Conservation (phyloP, 441 rosid species). For the Cnidoscolus chayamansa region DNA sequence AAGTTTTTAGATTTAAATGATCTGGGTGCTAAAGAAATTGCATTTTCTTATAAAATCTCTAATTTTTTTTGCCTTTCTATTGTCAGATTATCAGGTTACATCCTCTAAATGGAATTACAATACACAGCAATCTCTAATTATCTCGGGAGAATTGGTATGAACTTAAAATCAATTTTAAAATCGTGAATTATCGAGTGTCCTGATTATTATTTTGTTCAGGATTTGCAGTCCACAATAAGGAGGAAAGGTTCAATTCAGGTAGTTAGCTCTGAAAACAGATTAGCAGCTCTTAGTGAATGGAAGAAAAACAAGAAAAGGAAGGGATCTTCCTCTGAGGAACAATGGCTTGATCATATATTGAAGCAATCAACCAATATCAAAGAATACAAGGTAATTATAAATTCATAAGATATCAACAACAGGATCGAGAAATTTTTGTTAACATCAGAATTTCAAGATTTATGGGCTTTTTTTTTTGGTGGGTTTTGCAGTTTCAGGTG, state of each 20-base stretch:
- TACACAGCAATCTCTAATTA: conserved; percentile 23
- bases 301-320: conserved; percentile 39
- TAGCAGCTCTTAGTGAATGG: conserved; percentile 18
- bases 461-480: neutral
- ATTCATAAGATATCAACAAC: neutral
- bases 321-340: conserved; percentile 14
- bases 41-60: too few relatives aligned
- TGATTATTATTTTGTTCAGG: conserved; percentile 5
- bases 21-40: too few relatives aligned
- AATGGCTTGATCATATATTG: conserved; percentile 17
- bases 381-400: conserved; percentile 23
- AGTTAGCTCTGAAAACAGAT: conserved; percentile 2
- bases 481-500: conserved; percentile 23
- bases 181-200: too few relatives aligned
- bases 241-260: conserved; percentile 27
- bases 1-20: too few relatives aligned
- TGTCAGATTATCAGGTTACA: conserved; percentile 29
- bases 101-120: conserved; percentile 22
- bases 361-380: conserved; percentile 11
- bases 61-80: conserved; percentile 6
- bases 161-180: neutral
- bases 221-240: conserved; percentile 17
- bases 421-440: too few relatives aligned
- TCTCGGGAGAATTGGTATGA: neutral
- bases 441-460: too few relatives aligned